Evolutionary conservation across 306 rosid genomes (phyloP).

Genomic region (Glycine tomentella): DNA sequence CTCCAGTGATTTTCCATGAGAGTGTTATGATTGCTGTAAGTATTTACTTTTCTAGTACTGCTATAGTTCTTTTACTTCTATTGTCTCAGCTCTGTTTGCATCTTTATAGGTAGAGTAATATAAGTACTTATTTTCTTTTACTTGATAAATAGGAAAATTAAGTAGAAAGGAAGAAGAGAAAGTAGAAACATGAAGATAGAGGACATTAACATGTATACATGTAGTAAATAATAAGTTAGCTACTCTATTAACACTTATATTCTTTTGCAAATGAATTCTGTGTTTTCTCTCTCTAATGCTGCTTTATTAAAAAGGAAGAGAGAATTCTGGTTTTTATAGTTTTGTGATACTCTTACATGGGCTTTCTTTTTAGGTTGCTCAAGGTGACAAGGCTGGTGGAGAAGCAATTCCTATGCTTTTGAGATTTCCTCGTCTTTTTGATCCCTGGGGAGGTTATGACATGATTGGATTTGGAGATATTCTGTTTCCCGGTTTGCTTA

Average conservation of each 20-base stretch:
- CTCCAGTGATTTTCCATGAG: slow-evolving; percentile 75
- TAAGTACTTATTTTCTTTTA: slow-evolving; percentile 23
- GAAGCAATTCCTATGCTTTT: slow-evolving; percentile 96
- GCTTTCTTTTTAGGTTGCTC: slow-evolving; percentile 78
- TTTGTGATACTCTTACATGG: slow-evolving; percentile 17
- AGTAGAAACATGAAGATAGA: not conserved
- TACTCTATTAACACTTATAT: slow-evolving; percentile 16
- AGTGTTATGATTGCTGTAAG: slow-evolving; percentile 95
- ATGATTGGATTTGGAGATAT: slow-evolving; percentile 98
- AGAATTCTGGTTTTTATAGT: slow-evolving; percentile 16
- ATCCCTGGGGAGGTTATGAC: slow-evolving; percentile 95
- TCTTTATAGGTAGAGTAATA: slow-evolving; percentile 9
- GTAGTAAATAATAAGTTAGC: slow-evolving; percentile 1
- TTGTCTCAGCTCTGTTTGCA: slow-evolving; percentile 37
- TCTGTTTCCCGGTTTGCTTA: slow-evolving; percentile 95
- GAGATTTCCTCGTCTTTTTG: slow-evolving; percentile 78
- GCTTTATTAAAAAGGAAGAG: slow-evolving; percentile 16
- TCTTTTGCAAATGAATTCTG: slow-evolving; percentile 22
- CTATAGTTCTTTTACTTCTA: slow-evolving; percentile 18
- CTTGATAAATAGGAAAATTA: slow-evolving; percentile 6
- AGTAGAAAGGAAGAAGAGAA: slow-evolving; percentile 23
- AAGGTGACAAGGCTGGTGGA: slow-evolving; percentile 87
- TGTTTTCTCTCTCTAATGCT: slow-evolving; percentile 19
- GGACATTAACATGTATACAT: not conserved
- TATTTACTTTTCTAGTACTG: slow-evolving; percentile 21